These are phyloP conservation scores for Venturia pyrina DNA, from an alignment of 2,329 filamentous ascomycete genomes.

Conservation along the genomic window DNA sequence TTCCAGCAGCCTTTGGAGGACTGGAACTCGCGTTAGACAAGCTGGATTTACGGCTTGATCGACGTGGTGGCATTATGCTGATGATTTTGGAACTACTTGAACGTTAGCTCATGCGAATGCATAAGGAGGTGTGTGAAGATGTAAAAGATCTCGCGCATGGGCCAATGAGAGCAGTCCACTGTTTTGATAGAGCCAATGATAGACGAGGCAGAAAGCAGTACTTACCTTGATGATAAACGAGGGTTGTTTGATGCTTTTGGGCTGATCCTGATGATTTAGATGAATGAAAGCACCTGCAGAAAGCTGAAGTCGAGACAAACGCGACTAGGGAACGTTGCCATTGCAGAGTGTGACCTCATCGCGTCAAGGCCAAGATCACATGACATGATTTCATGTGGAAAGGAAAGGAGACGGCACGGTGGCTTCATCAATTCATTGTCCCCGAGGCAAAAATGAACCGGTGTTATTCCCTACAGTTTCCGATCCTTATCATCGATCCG, in stretches of 20 bases:
- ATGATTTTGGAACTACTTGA: background rate
- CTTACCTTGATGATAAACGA: background rate
- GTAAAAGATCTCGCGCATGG: background rate
- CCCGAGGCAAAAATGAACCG: too few species aligned
- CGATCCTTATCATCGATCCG: too few species aligned
- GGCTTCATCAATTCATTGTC: too few species aligned
- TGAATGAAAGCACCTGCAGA: background rate
- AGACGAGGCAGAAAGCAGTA: background rate
- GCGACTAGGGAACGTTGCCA: background rate
- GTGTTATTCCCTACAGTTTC: too few species aligned
- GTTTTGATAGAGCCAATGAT: background rate
- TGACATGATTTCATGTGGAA: background rate
- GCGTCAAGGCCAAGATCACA: background rate
- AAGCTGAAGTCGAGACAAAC: background rate
- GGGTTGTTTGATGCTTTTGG: background rate
- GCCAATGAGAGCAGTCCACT: background rate
- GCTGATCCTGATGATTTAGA: background rate
- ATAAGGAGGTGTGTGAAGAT: background rate
- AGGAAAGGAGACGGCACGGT: too few species aligned
- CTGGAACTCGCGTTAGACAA: background rate
- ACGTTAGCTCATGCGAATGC: background rate
- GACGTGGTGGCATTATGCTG: background rate
- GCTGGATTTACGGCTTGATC: background rate
- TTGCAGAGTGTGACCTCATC: background rate
- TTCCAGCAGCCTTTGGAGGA: constrained; percentile 22